phyloP scores from a whole-genome alignment of 1,284 basidiomycete species.

The Coniferiporia sulphurascens region DNA sequence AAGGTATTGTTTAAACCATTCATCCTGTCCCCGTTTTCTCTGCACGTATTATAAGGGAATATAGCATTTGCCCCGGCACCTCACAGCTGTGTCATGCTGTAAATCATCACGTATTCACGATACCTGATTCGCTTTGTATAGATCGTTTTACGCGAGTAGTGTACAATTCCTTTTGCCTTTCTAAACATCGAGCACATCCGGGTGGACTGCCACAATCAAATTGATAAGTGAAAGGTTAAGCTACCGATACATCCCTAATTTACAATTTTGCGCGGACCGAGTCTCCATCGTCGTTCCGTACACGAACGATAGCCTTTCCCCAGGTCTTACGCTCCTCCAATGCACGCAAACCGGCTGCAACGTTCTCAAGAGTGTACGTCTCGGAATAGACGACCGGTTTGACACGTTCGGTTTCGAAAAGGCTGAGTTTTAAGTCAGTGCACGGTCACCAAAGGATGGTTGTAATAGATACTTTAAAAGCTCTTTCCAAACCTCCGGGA shows the following conservation, averaged over 20 bases:
- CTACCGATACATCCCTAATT: background rate
- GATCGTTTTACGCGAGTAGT: background rate
- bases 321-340: slow-evolving; percentile 84
- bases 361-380: slow-evolving; percentile 56
- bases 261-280: slow-evolving; percentile 7
- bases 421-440: slow-evolving; percentile 32
- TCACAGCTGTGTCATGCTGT: background rate
- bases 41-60: background rate
- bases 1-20: no score
- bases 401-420: slow-evolving; percentile 63
- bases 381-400: slow-evolving; percentile 73
- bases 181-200: background rate
- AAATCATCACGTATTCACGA: background rate
- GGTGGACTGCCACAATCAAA: background rate
- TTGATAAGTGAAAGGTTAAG: background rate
- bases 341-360: slow-evolving; percentile 63
- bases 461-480: slow-evolving; percentile 56
- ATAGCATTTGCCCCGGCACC: background rate
- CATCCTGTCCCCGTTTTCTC: no score
- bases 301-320: slow-evolving; percentile 81
- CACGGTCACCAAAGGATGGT: background rate
- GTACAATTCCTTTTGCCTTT: background rate
- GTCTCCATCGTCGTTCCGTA: slow-evolving; percentile 44
- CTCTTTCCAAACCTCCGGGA: slow-evolving; percentile 69
- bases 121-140: background rate